phyloP scores from a whole-genome alignment of 176 grass and related monocot genomes.

The Musa itinerans region DNA sequence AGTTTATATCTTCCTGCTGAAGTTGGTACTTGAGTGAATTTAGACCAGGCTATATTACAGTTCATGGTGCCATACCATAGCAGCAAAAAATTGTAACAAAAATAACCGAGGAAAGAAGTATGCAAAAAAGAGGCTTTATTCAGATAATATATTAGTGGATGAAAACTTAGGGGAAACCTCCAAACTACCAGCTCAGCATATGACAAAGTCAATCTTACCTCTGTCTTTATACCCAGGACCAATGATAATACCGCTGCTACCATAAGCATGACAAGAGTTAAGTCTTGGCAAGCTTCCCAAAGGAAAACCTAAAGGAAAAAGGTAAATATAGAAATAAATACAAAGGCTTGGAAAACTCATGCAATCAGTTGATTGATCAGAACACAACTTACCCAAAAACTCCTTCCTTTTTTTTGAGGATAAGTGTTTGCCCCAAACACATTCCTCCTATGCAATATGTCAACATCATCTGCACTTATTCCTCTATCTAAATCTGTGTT shows the following conservation, averaged over 20 bases:
- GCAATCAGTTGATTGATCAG: neutral
- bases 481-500: conserved; percentile 56
- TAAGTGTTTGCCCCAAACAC: conserved; percentile 79
- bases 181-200: neutral
- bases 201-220: conserved; percentile 37
- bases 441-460: conserved; percentile 45
- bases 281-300: conserved; percentile 89
- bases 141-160: too few relatives aligned
- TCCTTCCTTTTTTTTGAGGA: conserved; percentile 84
- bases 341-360: neutral
- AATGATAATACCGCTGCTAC: conserved; percentile 78
- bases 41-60: neutral
- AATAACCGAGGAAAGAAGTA: too few relatives aligned
- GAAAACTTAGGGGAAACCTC: too few relatives aligned
- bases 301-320: conserved; percentile 59
- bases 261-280: conserved; percentile 95
- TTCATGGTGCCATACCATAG: neutral
- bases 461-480: conserved; percentile 42
- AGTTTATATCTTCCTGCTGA: too few relatives aligned
- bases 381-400: conserved; percentile 44
- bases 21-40: too few relatives aligned
- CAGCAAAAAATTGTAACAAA: too few relatives aligned
- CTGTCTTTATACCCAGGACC: conserved; percentile 84
- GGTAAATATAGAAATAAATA: neutral
- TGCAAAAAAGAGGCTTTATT: too few relatives aligned